These are phyloP conservation scores for Stachybotrys chlorohalonatus DNA, from an alignment of 2,329 filamentous ascomycete genomes.

Conservation along the genomic window DNA sequence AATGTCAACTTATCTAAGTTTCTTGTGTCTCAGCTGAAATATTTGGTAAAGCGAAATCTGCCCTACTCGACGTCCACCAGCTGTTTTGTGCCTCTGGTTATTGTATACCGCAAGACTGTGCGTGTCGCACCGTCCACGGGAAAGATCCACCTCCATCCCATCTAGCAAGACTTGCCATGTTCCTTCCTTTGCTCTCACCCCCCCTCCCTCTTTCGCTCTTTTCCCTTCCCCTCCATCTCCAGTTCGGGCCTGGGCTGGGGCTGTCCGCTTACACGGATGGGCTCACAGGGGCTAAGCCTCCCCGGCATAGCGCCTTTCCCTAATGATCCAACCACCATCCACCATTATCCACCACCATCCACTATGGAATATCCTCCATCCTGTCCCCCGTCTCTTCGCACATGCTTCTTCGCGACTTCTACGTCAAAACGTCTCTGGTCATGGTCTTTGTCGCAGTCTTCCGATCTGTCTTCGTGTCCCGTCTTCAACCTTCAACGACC, in stretches of 20 bases:
- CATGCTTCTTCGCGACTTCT: not conserved
- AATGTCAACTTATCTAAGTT: too few species aligned
- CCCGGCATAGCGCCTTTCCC: not conserved
- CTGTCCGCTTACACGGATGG: not conserved
- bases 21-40: too few species aligned
- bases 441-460: not conserved
- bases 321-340: not conserved
- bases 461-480: not conserved
- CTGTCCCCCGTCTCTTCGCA: not conserved
- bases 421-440: not conserved
- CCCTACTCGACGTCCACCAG: too few species aligned
- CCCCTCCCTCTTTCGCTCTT: too few species aligned
- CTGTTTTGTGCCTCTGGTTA: too few species aligned
- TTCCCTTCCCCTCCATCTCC: not conserved
- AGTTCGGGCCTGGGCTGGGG: not conserved
- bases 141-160: too few species aligned
- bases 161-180: too few species aligned
- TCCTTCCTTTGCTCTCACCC: too few species aligned
- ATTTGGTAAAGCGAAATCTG: too few species aligned
- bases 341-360: not conserved
- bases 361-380: not conserved
- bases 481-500: too few species aligned
- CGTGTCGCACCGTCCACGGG: too few species aligned
- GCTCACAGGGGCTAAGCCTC: not conserved
- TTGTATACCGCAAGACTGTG: too few species aligned